phyloP scores from a whole-genome alignment of 257 asterid species.

The Solanum pimpinellifolium region DNA sequence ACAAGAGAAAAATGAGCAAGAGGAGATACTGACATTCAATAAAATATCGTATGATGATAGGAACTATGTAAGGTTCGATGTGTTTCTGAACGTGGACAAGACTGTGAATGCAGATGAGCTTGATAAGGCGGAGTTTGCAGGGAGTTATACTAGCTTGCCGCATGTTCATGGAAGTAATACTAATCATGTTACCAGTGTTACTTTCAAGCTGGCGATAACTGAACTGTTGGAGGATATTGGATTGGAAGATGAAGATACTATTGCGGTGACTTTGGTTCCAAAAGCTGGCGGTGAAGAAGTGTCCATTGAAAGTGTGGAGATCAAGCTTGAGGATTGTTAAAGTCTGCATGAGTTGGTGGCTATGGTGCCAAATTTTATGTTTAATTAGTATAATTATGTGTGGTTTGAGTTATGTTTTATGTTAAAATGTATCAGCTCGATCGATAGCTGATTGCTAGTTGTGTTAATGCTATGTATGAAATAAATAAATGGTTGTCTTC shows the following conservation, averaged over 20 bases:
- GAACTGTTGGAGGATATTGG: background rate
- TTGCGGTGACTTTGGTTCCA: background rate
- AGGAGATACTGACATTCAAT: conserved; percentile 21
- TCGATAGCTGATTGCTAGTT: background rate
- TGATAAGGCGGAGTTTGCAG: conserved; percentile 33
- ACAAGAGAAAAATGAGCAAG: conserved; percentile 18
- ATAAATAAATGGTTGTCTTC: background rate
- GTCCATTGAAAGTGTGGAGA: background rate
- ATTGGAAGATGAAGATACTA: background rate
- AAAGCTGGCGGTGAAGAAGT: background rate
- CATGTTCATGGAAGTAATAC: conserved; percentile 4
- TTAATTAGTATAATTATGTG: background rate
- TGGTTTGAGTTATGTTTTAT: background rate
- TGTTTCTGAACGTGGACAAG: conserved; percentile 42
- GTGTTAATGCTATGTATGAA: background rate
- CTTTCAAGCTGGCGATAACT: background rate
- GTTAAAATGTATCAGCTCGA: background rate
- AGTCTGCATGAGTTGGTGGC: background rate
- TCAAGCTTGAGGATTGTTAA: background rate
- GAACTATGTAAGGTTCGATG: conserved; percentile 31
- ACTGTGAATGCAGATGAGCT: conserved; percentile 12
- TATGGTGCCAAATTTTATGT: background rate
- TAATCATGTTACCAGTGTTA: background rate
- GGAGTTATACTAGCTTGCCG: conserved; percentile 42
- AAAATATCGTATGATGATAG: conserved; percentile 7